Percentiles rank a stretch among this genome's conserved stretches.
phyloP scores from a whole-genome alignment of 23 red algal species.

The Agarophyton chilense region DNA sequence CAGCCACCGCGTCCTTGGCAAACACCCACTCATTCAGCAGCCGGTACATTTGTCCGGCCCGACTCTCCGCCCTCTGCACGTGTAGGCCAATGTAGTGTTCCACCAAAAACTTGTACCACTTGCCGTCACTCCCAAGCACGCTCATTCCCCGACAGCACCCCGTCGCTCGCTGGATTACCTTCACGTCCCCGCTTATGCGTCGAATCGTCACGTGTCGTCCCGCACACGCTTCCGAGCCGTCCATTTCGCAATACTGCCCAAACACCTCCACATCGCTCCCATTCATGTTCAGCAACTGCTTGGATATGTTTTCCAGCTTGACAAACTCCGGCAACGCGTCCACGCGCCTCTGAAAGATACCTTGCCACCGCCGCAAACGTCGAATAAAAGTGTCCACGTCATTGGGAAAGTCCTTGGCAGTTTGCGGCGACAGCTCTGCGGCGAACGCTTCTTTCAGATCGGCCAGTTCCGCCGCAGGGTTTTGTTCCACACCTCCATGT shows the following conservation, averaged over 20 bases:
- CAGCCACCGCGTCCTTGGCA: constrained; percentile 61
- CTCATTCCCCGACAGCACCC: constrained; percentile 64
- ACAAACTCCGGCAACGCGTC: constrained; percentile 69
- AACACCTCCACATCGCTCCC: constrained; percentile 86
- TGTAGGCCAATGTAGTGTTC: constrained; percentile 78
- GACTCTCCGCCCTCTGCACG: constrained; percentile 75
- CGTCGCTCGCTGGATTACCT: constrained; percentile 58
- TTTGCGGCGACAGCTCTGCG: constrained; percentile 90
- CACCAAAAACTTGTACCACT: constrained; percentile 77
- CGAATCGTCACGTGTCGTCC: constrained; percentile 77
- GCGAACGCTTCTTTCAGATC: constrained; percentile 96
- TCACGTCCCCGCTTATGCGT: constrained; percentile 76
- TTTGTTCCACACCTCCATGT: constrained; percentile 8
- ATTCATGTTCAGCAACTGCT: constrained; percentile 71
- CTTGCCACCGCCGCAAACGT: constrained; percentile 86
- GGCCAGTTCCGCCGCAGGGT: constrained; percentile 48
- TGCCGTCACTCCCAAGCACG: constrained; percentile 82
- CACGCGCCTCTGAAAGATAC: constrained; percentile 85
- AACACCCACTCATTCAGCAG: constrained; percentile 75
- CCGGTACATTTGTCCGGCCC: constrained; percentile 76
- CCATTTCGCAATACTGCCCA: constrained; percentile 75
- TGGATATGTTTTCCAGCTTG: constrained; percentile 84
- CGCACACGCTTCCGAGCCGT: constrained; percentile 63
- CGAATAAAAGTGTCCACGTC: constrained; percentile 88
- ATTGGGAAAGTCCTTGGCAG: constrained; percentile 90